Evolutionary conservation across 345 rosid genomes (phyloP).

Genomic region (Heritiera littoralis): DNA sequence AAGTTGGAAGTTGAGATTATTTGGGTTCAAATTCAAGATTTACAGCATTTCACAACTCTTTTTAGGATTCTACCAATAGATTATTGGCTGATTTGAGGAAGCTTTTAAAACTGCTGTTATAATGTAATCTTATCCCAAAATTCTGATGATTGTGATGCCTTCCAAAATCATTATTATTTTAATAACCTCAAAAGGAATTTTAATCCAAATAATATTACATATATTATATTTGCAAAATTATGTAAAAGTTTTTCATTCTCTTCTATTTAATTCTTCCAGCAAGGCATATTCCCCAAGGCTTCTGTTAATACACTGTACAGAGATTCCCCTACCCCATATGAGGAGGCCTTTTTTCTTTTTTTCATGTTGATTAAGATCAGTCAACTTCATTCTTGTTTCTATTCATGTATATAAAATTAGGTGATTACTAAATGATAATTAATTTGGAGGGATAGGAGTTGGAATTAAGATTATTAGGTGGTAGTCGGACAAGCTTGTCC

Average conservation of each 20-base stretch:
- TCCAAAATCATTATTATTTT: background rate
- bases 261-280: background rate
- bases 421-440: background rate
- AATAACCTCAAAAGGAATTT: background rate
- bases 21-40: too few relatives aligned
- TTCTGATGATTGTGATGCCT: slow-evolving; percentile 24
- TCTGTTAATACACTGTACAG: background rate
- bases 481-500: too few relatives aligned
- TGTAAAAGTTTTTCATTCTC: background rate
- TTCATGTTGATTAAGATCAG: background rate
- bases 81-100: background rate
- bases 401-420: too few relatives aligned
- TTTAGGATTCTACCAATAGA: too few relatives aligned
- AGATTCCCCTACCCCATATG: background rate
- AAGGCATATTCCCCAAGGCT: background rate
- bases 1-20: too few relatives aligned
- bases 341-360: background rate
- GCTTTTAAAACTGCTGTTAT: slow-evolving; percentile 5
- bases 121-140: slow-evolving; percentile 7
- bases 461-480: background rate
- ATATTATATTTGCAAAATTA: background rate
- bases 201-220: background rate
- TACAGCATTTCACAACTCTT: too few relatives aligned
- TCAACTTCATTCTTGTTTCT: background rate
- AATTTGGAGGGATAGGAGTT: background rate